Evolutionary conservation across 106 monocot genomes (phyloP), one percentile per base, ranked within the genome.

Genomic region (Apostasia shenzhenica): DNA sequence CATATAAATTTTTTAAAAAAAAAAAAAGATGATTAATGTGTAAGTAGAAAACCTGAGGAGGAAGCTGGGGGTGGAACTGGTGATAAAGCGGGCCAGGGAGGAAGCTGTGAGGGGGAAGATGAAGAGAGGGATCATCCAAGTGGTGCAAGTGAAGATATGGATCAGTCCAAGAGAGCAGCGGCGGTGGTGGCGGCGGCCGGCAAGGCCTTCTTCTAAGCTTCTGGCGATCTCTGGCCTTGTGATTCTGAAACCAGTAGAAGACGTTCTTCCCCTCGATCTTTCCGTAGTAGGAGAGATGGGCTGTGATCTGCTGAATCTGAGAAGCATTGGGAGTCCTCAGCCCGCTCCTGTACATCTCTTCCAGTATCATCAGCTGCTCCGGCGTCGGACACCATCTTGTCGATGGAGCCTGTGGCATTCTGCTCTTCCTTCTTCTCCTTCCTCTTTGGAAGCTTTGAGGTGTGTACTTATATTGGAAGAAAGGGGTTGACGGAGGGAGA

Each of bases 331-430:
- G 85, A 14, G 79, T 86, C 54, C 81, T 44, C 13, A 86, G 67
- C 12, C 85, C 85, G 49, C 81, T 76, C 55, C 79, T 63, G 59
- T 86, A 86, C 81, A 86, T 82, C 69, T 86, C 81, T 66, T 86
- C 85, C 46, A 86, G 81, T 57, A 79, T 79, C 82, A 81, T 86
- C 75, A 81, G 78, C 69, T 86, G 85, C 69, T 86, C 85, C 44
- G 81, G 81, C 13, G 85, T 86, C 8, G 85, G 85, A 55, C 82
- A 79, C 85, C 85, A 86, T 69, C 85, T 71, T 9, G 85, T 78
- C 41, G 83, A 83, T 38, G 83, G 80, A 43, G 77, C 70, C 66
- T 80, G 83, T 55, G 87, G 87, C 86, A 86, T 86, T 54, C 41
- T 41, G 13, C 40, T 26, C 3, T 8, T 66, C 10, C 40, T 68